Base-by-base conservation (phyloP, 2,329 filamentous ascomycete species). In the Alternaria sp. region DNA sequence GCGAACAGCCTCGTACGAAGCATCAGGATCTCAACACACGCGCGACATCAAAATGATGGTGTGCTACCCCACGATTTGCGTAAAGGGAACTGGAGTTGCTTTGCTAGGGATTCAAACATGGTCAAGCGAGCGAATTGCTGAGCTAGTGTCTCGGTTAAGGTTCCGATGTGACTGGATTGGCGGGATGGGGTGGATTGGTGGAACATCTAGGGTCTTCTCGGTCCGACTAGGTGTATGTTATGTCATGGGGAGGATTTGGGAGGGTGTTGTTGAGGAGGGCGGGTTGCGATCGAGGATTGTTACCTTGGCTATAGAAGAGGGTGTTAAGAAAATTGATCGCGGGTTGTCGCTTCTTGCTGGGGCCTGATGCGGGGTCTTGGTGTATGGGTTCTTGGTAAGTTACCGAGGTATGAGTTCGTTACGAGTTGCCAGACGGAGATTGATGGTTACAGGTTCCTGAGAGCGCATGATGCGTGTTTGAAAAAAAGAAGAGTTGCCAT, bases 1-100 rank as follows among this genome's bases (percentile, higher is more conserved):
- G 12, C 17, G 8, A 23, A 15, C 44, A 32, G n/a, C 57, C 23
- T 40, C n/a, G 36, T 45, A 32, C 40, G 40, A 50, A 13, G 7
- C 15, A 36, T 36, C 15, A 26, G 40, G n/a, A 61, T 32, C 26
- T 28, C 49, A 52, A 40, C 19, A 64, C 26, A 47, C 28, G 19
- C 49, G 58, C 59, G 61, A 66, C 62, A 54, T 40, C 36, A 17
- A 17, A 40, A 1, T 64, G 50, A 46, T 57, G 60, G 51, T 59
- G 60, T 67, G 52, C 45, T 67, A 66, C 59, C 64, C 68, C 63
- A 68, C 65, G 59, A 67, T 69, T 63, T 68, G 51, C 57, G 66
- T 71, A 67, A 66, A 61, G 46, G n/a, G 54, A 62, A 62, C 64
- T 52, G 32, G 59, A 57, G 54, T 47, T 61, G 49, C 32, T 62